Base-by-base conservation (phyloP, 768 basidiomycete species). In the Rhodotorula paludigena region DNA sequence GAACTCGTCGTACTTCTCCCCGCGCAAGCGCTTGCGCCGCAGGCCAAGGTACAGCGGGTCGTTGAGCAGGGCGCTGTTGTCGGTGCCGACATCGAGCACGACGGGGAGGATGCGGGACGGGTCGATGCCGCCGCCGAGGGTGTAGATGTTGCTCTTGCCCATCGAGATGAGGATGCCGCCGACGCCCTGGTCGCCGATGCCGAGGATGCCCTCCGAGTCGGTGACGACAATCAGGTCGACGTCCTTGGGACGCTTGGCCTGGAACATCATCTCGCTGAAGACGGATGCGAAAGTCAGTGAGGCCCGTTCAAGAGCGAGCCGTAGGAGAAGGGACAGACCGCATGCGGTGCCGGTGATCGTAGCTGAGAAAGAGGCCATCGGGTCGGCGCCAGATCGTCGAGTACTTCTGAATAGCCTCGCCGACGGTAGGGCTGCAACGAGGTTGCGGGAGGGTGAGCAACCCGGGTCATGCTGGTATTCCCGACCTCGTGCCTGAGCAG, bases 151-250 rank as follows among this genome's bases (percentile, higher is more conserved):
- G n/a, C 64, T 47, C 51, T 74, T 74, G 15, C 73, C 73, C 60
- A 57, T 52, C 33, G 61, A 51, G 57, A 74, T 74, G 35, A 68
- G 54, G 45, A 69, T 64, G 0, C 73, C 77, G 81, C 88, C 78
- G 47, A 91, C 89, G 63, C 90, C 86, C 76, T 85, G 85, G 73
- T 86, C 85, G 54, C 85, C 85, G 63, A 86, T 86, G 23, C 91
- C 91, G 16, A 93, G 80, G 65, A 92, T 92, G 0, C 89, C 88
- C 73, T 91, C 90, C 8, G 87, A 85, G 76, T 93, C 91, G 0
- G 89, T 88, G 61, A 87, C 87, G 33, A 92, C 89, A 57, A 93
- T 82, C 32, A 92, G 80, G 67, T 92, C 87, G 61, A 92, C 71
- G n/a, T 72, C 71, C 33, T 72, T 66, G 15, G 72, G 68, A 15